Evolutionary conservation across 169 alveolate species (phyloP), one percentile per base, ranked within the genome.

Genomic region (Eimeria falciformis): DNA sequence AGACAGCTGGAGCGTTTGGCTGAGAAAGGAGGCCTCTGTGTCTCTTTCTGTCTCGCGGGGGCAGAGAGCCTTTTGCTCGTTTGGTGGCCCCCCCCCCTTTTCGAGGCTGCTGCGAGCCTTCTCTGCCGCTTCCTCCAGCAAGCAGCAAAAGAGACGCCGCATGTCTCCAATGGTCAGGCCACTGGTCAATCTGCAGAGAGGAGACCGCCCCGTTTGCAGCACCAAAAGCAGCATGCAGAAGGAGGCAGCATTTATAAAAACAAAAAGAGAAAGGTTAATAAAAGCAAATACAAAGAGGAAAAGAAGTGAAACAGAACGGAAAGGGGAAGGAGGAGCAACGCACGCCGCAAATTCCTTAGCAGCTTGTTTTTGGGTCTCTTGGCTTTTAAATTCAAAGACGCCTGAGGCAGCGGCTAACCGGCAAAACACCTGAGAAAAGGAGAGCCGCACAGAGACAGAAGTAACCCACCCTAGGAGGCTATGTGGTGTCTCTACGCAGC

Each of bases 311-410:
- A n/a, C n/a, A n/a, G n/a, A n/a, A n/a, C n/a, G n/a, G n/a, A n/a
- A n/a, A n/a, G n/a, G n/a, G n/a, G n/a, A n/a, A 50, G 58, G 29
- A 58, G 33, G 33, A 58, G 71, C 33, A 58, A 58, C 71, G 9
- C 71, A 58, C 71, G 9, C 71, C 27, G 71, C 71, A n/a, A 58
- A 58, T 58, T 58, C 71, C 71, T 7, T 14, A 58, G 71, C 71
- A 9, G 71, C 71, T 58, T 58, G 7, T 58, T 58, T n/a, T 58
- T 58, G 29, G 5, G 18, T n/a, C 5, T 58, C 71, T 58, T 58
- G 29, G 21, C 21, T 27, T 5, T 14, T 5, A 21, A 58, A 58
- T 58, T n/a, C 27, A n/a, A 58, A 58, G 5, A 27, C 71, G 11
- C 27, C 33, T 58, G 71, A 58, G 71, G 25, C 11, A 5, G 9